These are phyloP conservation scores for Colletotrichum lentis DNA, from an alignment of 2,329 filamentous ascomycete species.

Conservation along the genomic window DNA sequence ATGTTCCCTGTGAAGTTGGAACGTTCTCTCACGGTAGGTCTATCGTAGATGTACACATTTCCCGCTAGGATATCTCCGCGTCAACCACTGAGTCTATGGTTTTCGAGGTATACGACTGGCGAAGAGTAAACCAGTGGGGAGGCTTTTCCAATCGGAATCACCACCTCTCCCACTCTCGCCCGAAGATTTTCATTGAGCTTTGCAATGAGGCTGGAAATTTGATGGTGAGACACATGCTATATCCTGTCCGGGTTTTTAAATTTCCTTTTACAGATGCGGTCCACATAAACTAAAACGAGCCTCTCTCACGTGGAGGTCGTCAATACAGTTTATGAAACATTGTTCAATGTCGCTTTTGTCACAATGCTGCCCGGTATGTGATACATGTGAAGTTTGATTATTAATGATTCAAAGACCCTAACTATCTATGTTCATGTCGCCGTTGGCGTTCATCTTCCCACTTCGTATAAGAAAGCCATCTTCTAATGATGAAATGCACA, in stretches of 20 bases:
- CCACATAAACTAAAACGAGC: too few species aligned
- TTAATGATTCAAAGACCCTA: constrained; percentile 12
- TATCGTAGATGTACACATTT: constrained; percentile 1
- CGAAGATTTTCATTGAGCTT: constrained; percentile 79
- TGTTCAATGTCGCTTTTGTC: not conserved
- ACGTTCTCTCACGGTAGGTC: constrained; percentile 38
- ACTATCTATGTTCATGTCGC: constrained; percentile 4
- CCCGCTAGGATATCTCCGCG: constrained; percentile 90
- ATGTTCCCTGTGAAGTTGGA: constrained; percentile 26
- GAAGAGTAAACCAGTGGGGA: constrained; percentile 72
- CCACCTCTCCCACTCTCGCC: constrained; percentile 68
- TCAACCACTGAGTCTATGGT: constrained; percentile 75
- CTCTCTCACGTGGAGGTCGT: not conserved
- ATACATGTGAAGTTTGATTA: not conserved
- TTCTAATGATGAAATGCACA: constrained; percentile 6
- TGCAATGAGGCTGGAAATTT: constrained; percentile 78
- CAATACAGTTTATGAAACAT: not conserved
- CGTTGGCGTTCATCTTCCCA: not conserved
- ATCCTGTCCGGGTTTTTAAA: too few species aligned
- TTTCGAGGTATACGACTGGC: constrained; percentile 94
- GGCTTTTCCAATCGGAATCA: constrained; percentile 56
- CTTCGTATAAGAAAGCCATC: not conserved
- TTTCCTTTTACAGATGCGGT: not conserved
- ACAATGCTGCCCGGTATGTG: not conserved
- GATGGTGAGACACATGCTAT: constrained; percentile 79